These are phyloP conservation scores for Colletotrichum cordylinicola DNA, from an alignment of 2,329 filamentous ascomycete genomes.

Conservation along the genomic window DNA sequence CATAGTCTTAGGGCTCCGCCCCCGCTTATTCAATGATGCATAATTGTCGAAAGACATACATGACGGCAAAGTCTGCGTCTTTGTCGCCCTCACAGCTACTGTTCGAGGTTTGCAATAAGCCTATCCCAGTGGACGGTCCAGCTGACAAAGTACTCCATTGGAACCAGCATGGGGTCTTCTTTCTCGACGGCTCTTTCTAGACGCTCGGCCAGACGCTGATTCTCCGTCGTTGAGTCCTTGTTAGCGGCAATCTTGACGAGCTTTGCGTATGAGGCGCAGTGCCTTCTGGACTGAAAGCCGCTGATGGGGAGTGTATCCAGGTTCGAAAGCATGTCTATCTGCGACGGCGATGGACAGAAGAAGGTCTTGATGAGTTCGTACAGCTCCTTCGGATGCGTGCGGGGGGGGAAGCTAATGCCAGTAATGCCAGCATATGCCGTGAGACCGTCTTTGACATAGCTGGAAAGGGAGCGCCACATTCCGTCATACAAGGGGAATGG, in stretches of 20 bases:
- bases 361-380: not conserved
- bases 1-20: not conserved
- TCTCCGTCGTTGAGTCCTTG: not conserved
- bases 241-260: not conserved
- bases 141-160: too few relatives aligned
- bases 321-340: not conserved
- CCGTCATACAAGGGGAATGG: not conserved
- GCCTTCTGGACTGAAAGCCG: not conserved
- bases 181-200: not conserved
- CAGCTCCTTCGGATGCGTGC: fast-evolving
- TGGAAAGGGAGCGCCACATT: not conserved
- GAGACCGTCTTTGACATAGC: not conserved
- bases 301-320: not conserved
- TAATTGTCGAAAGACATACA: not conserved
- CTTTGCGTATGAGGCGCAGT: not conserved
- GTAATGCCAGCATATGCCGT: not conserved
- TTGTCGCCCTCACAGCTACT: not conserved
- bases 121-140: not conserved
- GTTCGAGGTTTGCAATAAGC: not conserved
- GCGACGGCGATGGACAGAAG: not conserved
- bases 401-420: not conserved
- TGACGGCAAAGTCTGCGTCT: not conserved
- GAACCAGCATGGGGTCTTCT: not conserved
- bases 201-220: not conserved
- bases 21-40: not conserved